Evolutionary conservation across 768 basidiomycete genomes (phyloP).

Genomic region (Tephrocybe sp.): DNA sequence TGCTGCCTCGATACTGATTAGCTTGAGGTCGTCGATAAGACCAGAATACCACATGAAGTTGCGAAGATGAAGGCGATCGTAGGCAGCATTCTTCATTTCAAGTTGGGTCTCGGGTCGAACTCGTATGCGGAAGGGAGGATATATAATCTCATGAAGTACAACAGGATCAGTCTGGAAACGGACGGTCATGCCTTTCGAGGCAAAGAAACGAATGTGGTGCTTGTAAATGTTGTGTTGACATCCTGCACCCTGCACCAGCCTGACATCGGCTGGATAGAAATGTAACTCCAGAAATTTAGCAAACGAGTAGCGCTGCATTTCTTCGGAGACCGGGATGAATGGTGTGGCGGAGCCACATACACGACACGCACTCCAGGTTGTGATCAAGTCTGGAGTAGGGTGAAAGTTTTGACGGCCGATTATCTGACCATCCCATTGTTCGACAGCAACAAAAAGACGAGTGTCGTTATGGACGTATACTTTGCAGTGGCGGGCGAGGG

Average conservation of each 20-base stretch:
- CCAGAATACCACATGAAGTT: slow-evolving; percentile 75
- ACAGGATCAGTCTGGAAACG: slow-evolving; percentile 87
- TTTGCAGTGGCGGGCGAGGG: slow-evolving; percentile 79
- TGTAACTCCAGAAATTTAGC: slow-evolving; percentile 95
- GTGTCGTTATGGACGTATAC: slow-evolving; percentile 91
- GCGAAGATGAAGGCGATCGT: slow-evolving; percentile 67
- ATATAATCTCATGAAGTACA: slow-evolving; percentile 79
- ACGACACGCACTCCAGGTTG: slow-evolving; percentile 89
- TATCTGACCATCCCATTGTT: slow-evolving; percentile 84
- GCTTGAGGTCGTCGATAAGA: slow-evolving; percentile 70
- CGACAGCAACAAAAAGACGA: slow-evolving; percentile 79
- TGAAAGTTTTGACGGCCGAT: slow-evolving; percentile 49
- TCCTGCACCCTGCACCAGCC: slow-evolving; percentile 80
- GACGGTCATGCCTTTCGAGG: slow-evolving; percentile 77
- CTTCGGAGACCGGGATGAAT: slow-evolving; percentile 85
- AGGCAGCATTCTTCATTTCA: slow-evolving; percentile 90
- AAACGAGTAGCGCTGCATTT: slow-evolving; percentile 93
- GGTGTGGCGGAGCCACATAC: slow-evolving; percentile 77
- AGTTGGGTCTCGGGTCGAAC: slow-evolving; percentile 86
- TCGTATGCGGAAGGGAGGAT: slow-evolving; percentile 85
- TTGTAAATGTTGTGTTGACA: slow-evolving; percentile 95
- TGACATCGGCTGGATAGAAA: slow-evolving; percentile 89
- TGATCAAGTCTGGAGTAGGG: slow-evolving; percentile 73
- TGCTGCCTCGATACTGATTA: slow-evolving; percentile 76
- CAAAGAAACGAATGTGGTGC: slow-evolving; percentile 91